Base-by-base conservation (phyloP, 306 rosid genomes). In the Prunus campanulata region DNA sequence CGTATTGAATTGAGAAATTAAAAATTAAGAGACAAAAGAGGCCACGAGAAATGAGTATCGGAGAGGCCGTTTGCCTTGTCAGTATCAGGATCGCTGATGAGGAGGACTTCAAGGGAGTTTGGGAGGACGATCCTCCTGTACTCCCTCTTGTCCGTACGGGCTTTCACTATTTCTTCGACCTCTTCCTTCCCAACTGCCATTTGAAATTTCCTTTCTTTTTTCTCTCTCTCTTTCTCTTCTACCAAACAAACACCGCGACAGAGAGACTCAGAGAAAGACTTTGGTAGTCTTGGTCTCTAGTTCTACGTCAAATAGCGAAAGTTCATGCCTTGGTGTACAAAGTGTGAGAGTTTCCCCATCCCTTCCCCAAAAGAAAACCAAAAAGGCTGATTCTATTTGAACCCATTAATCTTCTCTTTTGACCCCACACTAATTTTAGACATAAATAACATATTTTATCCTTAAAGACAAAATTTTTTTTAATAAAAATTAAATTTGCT, bases 11-110 rank as follows among this genome's bases (percentile, higher is more conserved):
- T 1, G 49, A 62, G 47, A 6, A n/a, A 16, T 66, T 9, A 11
- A 42, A 55, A 22, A 11, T 2, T 39, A 39, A 7, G 44, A 7
- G 9, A 39, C 27, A 67, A 32, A 3, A 55, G 14, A 42, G 44
- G 44, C 44, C 44, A 50, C 2, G 22, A 24, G 39, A 68, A 68
- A 8, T 39, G 65, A 52, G 35, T 22, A 39, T 39, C 9, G 9
- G 5, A 8, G 8, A 29, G 39, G 22, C 5, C 68, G 18, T 16
- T 75, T 75, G 74, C 99, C 99, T 95, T 95, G 74, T 92, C 99
- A 11, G 99, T 88, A 48, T 89, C 91, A 16, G 96, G 92, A 84
- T 95, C 97, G 87, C 89, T 86, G 83, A 95, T 79, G 67, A 95
- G 88, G 25, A 95, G 96, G 13, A 77, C 92, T 73, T 95, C 80